Base-by-base conservation (phyloP, 23 red algal species). In the Gracilaria vermiculophylla region DNA sequence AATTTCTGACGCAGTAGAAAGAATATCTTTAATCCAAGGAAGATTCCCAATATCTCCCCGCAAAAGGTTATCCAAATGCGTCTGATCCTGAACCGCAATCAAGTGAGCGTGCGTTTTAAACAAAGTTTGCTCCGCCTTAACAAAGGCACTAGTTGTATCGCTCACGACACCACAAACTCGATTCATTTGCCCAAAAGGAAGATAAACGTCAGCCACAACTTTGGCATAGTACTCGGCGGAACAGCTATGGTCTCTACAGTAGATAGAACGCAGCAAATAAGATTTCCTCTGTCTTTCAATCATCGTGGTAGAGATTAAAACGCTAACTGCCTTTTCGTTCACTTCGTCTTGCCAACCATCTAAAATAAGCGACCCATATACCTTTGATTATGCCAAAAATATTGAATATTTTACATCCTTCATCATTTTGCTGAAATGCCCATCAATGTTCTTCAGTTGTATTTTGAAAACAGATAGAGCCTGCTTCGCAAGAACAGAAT, bases 221-320 rank as follows among this genome's bases (percentile, higher is more conserved):
- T 31, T 34, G 19, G 61, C 61, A 35, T 66, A 66, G 35, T 36
- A 66, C 10, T 31, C 3, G 25, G 55, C 55, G 55, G 7, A 12
- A 19, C 55, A 60, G n/a, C 5, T 10, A 6, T 60, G 19, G 5
- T 2, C 28, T 2, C 61, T 28, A 35, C 0, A 67, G 57, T 82
- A 82, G 4, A 82, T 45, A 23, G 56, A 82, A 11, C 35, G 41
- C 27, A 65, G 78, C 37, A 69, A 82, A 31, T 47, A 65, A 0
- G 54, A 44, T 44, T 1, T 27, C 43, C 78, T 0, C 11, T 16
- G 2, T 14, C 11, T 13, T 9, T 66, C 61, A 3, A 66, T 7
- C 4, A 4, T 28, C 9, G 53, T 54, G 0, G 34, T 57, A 29
- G 48, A 37, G 16, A 80, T 17, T 11, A 54, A 34, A 14, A 55